Percentiles rank a stretch among this genome's conserved stretches.
Conservation (phyloP, 495 filamentous ascomycete genomes). For the Usnea hakonensis region DNA sequence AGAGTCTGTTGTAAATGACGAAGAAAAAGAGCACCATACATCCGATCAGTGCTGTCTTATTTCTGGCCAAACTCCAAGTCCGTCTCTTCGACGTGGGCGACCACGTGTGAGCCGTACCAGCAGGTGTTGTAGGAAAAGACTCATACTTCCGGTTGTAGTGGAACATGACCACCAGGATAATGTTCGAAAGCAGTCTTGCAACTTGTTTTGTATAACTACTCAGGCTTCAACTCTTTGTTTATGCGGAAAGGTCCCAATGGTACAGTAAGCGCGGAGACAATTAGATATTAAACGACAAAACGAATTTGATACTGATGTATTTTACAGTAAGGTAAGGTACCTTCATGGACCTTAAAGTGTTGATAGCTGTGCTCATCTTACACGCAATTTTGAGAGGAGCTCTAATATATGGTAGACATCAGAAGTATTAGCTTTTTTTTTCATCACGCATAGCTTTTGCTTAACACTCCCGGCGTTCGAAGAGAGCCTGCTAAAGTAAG, state of each 20-base stretch:
- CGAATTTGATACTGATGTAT: not conserved
- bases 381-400: not conserved
- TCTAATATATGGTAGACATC: not conserved
- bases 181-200: not conserved
- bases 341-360: not conserved
- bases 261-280: not conserved
- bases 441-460: not conserved
- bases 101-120: not conserved
- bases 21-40: not conserved
- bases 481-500: not conserved
- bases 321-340: no score
- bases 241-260: not conserved
- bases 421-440: not conserved
- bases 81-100: conserved; percentile 3
- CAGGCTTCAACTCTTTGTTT: not conserved
- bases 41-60: conserved; percentile 2
- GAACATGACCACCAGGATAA: not conserved
- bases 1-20: conserved; percentile 5
- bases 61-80: conserved; percentile 9
- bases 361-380: not conserved
- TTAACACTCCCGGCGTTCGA: not conserved
- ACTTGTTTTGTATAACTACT: not conserved
- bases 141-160: not conserved
- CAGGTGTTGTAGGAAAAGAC: conserved; percentile 7
- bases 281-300: not conserved